Percentiles rank a stretch among this genome's conserved stretches.
These are phyloP conservation scores for Diaporthe citri DNA, from an alignment of 2,329 filamentous ascomycete genomes.

Conservation along the genomic window DNA sequence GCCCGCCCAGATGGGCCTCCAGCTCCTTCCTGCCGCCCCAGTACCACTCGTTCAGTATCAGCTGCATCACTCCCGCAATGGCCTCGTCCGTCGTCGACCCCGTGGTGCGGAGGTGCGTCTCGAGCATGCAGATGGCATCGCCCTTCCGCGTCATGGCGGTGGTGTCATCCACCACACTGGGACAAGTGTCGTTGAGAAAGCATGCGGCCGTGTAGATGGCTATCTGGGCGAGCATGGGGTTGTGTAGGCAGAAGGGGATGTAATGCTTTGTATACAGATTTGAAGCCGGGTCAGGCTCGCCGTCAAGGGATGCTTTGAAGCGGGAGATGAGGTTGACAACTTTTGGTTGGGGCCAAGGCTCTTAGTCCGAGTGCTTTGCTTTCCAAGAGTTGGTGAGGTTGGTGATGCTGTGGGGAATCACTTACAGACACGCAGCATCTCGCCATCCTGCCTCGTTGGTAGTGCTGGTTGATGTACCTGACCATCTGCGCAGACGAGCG, in stretches of 20 bases:
- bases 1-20: slow-evolving; percentile 59
- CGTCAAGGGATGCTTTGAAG: slow-evolving; percentile 65
- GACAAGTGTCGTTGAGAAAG: slow-evolving; percentile 63
- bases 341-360: slow-evolving; percentile 41
- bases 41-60: slow-evolving; percentile 67
- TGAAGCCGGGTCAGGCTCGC: slow-evolving; percentile 55
- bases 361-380: background rate
- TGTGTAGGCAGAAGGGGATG: slow-evolving; percentile 61
- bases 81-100: slow-evolving; percentile 58
- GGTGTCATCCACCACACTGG: slow-evolving; percentile 54
- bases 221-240: slow-evolving; percentile 62
- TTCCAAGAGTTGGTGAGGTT: background rate
- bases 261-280: slow-evolving; percentile 62
- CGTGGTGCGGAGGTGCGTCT: slow-evolving; percentile 57
- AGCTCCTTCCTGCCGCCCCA: slow-evolving; percentile 62
- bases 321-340: slow-evolving; percentile 63
- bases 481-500: slow-evolving; percentile 39
- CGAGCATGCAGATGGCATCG: slow-evolving; percentile 59
- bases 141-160: slow-evolving; percentile 58
- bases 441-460: slow-evolving; percentile 58
- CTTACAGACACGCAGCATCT: slow-evolving; percentile 63
- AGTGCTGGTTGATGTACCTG: slow-evolving; percentile 56
- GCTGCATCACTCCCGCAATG: slow-evolving; percentile 62
- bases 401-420: background rate
- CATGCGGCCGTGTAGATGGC: slow-evolving; percentile 64